phyloP scores from a whole-genome alignment of 305 asterid genomes.

The Lippia alba region DNA sequence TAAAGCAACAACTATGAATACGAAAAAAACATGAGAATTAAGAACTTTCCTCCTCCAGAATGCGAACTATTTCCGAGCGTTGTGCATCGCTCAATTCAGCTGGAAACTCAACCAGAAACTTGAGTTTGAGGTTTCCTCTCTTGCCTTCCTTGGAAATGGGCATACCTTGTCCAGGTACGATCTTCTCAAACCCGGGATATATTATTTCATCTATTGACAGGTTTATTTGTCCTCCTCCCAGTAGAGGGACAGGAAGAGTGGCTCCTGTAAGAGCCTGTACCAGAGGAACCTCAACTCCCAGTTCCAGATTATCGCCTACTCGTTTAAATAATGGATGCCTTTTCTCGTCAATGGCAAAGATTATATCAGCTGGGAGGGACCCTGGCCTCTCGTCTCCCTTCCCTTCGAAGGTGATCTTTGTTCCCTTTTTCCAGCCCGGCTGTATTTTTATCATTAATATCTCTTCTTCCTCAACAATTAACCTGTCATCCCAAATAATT shows the following conservation, averaged over 20 bases:
- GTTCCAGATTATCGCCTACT: slow-evolving; percentile 77
- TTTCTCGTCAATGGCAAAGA: slow-evolving; percentile 78
- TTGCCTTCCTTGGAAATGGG: slow-evolving; percentile 53
- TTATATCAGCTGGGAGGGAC: slow-evolving; percentile 79
- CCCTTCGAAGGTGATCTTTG: slow-evolving; percentile 89
- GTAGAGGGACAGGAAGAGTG: slow-evolving; percentile 64
- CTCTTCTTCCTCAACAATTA: slow-evolving; percentile 78
- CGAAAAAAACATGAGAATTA: slow-evolving; percentile 34
- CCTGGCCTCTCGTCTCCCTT: slow-evolving; percentile 96
- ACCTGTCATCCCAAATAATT: slow-evolving; percentile 46
- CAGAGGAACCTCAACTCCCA: slow-evolving; percentile 83
- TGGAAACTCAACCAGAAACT: slow-evolving; percentile 77
- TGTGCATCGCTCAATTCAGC: slow-evolving; percentile 60
- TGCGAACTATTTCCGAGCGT: slow-evolving; percentile 54
- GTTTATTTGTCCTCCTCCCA: slow-evolving; percentile 72
- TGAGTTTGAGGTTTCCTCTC: slow-evolving; percentile 87
- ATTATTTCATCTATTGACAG: slow-evolving; percentile 64
- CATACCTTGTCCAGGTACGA: slow-evolving; percentile 87
- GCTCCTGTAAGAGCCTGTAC: slow-evolving; percentile 90
- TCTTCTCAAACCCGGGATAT: slow-evolving; percentile 79
- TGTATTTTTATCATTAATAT: slow-evolving; percentile 66
- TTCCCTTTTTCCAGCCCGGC: slow-evolving; percentile 96
- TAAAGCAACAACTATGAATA: slow-evolving; percentile 13
- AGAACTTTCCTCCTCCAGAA: slow-evolving; percentile 50
- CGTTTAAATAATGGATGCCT: slow-evolving; percentile 69